Percentiles rank a stretch among this genome's conserved stretches.
Conservation (phyloP, 1,284 basidiomycete species). For the Marasmius fiardii region DNA sequence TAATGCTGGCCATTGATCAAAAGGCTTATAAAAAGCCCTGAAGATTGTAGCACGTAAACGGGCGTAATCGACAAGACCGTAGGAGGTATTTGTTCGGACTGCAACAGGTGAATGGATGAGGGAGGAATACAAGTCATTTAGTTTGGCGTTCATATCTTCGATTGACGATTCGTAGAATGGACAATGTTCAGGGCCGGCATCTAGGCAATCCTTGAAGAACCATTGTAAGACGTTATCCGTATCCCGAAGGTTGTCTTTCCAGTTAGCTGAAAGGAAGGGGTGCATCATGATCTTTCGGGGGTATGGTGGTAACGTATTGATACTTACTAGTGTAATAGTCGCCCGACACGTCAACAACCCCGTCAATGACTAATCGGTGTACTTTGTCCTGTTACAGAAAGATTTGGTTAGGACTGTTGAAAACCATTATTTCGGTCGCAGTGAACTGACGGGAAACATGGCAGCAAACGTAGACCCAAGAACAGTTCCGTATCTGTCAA, state of each 20-base stretch:
- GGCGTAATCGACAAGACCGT: slow-evolving; percentile 17
- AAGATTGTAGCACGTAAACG: slow-evolving; percentile 12
- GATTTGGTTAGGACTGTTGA: neutral
- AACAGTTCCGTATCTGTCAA: slow-evolving; percentile 17
- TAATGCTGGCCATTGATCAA: slow-evolving; percentile 10
- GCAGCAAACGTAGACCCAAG: slow-evolving; percentile 20
- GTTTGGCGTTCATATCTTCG: slow-evolving; percentile 21
- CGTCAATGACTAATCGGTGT: slow-evolving; percentile 19
- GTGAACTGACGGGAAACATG: slow-evolving; percentile 18
- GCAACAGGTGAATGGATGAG: slow-evolving; percentile 14
- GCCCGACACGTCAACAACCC: slow-evolving; percentile 14
- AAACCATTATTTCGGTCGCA: neutral
- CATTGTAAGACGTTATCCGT: slow-evolving; percentile 23
- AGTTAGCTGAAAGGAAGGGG: slow-evolving; percentile 16
- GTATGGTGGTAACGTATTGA: neutral
- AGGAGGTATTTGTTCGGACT: slow-evolving; percentile 8
- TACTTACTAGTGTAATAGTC: slow-evolving; percentile 22
- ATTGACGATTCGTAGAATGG: slow-evolving; percentile 24
- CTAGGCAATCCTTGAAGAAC: slow-evolving; percentile 23
- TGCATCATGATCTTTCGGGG: slow-evolving; percentile 8
- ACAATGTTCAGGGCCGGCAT: slow-evolving; percentile 21
- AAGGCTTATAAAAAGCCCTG: slow-evolving; percentile 14
- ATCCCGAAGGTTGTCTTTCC: slow-evolving; percentile 23
- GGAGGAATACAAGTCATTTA: slow-evolving; percentile 13
- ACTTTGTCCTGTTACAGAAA: slow-evolving; percentile 15